These are phyloP conservation scores for Halophytophthora polymorphica DNA, from an alignment of 352 stramenopile genomes.

Conservation along the genomic window DNA sequence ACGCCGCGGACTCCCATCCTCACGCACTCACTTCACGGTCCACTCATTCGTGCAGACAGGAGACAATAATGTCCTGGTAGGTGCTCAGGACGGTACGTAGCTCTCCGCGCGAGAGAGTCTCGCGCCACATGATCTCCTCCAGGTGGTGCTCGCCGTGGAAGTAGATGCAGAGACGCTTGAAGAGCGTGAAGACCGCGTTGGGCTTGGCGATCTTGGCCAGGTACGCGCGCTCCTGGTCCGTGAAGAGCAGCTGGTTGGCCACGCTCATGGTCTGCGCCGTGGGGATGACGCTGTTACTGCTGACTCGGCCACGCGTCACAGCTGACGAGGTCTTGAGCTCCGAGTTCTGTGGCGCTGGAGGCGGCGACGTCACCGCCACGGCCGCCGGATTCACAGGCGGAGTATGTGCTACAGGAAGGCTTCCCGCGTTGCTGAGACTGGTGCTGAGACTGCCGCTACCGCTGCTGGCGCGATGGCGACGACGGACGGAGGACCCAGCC, in stretches of 20 bases:
- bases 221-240: conserved; percentile 68
- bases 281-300: conserved; percentile 8
- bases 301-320: conserved; percentile 5
- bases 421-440: conserved; percentile 11
- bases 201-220: conserved; percentile 79
- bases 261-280: conserved; percentile 33
- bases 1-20: too few species aligned
- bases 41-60: conserved; percentile 68
- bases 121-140: conserved; percentile 89
- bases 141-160: conserved; percentile 86
- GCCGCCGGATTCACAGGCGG: conserved; percentile 25
- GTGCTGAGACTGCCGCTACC: conserved; percentile 24
- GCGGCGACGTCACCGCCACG: conserved; percentile 19
- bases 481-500: conserved; percentile 24
- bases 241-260: conserved; percentile 44
- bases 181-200: conserved; percentile 76
- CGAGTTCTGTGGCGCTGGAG: conserved; percentile 7
- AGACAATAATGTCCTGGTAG: conserved; percentile 86
- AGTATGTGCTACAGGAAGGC: conserved; percentile 22
- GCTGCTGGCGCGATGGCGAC: conserved; percentile 24
- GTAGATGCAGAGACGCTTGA: conserved; percentile 80
- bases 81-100: conserved; percentile 76
- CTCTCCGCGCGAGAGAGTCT: conserved; percentile 80
- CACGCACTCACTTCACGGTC: too few species aligned
- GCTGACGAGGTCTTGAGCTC: conserved; percentile 5